Percentiles rank a stretch among this genome's conserved stretches.
Evolutionary conservation across 768 basidiomycete species (phyloP).

Genomic region (Lactifluus subvellereus): DNA sequence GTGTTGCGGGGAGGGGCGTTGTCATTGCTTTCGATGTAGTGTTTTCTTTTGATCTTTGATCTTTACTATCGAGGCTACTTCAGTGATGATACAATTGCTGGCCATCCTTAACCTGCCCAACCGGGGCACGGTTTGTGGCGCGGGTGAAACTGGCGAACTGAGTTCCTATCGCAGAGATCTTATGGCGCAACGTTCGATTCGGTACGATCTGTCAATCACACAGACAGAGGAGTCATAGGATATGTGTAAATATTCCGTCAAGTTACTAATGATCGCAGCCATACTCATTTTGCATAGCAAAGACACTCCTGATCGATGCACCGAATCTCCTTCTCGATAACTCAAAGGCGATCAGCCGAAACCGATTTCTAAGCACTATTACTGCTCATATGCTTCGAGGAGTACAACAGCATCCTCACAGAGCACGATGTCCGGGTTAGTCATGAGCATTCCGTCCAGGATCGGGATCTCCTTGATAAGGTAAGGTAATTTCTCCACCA

Average conservation of each 20-base stretch:
- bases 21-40: no score
- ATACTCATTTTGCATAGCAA: constrained; percentile 1
- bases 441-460: neutral
- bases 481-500: neutral
- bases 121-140: no score
- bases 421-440: neutral
- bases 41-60: neutral
- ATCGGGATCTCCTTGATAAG: constrained; percentile 7
- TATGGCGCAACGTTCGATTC: no score
- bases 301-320: neutral
- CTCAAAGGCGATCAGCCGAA: neutral
- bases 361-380: neutral
- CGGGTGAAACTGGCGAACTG: neutral
- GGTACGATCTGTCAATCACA: no score
- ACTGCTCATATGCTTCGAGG: neutral
- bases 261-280: neutral
- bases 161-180: no score
- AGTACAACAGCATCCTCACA: constrained; percentile 3
- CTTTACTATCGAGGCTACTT: neutral
- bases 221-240: neutral
- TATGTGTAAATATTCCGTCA: neutral
- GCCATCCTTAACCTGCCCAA: neutral
- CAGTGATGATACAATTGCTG: neutral
- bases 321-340: neutral
- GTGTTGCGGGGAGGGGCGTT: neutral